Conservation (phyloP, 768 basidiomycete genomes). For the Boletus huronensis region DNA sequence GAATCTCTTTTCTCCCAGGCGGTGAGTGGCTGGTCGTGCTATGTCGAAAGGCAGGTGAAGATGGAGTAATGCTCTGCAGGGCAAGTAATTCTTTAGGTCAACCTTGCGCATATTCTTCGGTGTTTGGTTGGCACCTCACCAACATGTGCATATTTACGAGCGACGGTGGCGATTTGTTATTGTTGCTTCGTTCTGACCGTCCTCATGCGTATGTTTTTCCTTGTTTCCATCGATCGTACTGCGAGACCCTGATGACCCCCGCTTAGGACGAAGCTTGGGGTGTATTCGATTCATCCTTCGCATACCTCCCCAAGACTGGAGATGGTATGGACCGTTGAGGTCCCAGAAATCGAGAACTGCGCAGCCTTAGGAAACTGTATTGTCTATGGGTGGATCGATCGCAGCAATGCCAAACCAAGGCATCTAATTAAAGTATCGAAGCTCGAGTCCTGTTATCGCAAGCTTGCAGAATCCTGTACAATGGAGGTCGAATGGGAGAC, state of each 20-base stretch:
- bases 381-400: constrained; percentile 10
- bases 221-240: neutral
- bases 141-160: constrained; percentile 1
- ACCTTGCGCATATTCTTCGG: neutral
- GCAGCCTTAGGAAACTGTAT: constrained; percentile 4
- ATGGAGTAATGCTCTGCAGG: constrained; percentile 7
- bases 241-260: neutral
- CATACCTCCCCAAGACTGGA: neutral
- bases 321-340: neutral
- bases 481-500: neutral
- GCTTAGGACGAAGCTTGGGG: neutral
- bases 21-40: constrained; percentile 10
- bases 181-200: constrained; percentile 1
- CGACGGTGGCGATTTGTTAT: neutral
- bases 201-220: neutral
- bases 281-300: neutral
- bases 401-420: neutral
- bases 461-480: neutral
- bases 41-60: neutral
- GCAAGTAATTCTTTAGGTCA: neutral
- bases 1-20: constrained; percentile 7
- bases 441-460: neutral
- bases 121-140: neutral
- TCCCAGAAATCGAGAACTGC: neutral
- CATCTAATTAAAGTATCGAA: constrained; percentile 2